A percentile compares a stretch with the other conserved stretches of the same genome.
These are phyloP conservation scores for Hygrophoropsis aurantiaca DNA, from an alignment of 768 basidiomycete genomes.

Conservation along the genomic window DNA sequence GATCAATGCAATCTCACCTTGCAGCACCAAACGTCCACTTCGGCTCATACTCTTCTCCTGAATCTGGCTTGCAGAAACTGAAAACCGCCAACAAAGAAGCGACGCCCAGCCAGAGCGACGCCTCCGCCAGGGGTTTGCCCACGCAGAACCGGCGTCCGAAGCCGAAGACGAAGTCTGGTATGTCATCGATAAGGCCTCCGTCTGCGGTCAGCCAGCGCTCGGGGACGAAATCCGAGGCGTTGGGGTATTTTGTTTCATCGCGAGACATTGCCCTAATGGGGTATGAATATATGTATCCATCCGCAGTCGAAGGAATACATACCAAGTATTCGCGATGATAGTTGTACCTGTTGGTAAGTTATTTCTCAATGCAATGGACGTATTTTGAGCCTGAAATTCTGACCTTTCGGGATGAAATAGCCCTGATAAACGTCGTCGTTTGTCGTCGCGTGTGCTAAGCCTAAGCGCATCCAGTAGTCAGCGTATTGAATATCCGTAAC, in stretches of 20 bases:
- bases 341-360: background rate
- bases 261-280: constrained; percentile 32
- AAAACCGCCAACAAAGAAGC: constrained; percentile 36
- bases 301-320: background rate
- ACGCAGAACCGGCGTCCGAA: background rate
- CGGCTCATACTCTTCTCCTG: constrained; percentile 35
- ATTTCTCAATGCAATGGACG: background rate
- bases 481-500: background rate
- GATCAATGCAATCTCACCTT: constrained; percentile 19
- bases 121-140: constrained; percentile 27
- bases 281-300: background rate
- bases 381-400: background rate
- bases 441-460: background rate
- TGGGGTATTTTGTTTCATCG: constrained; percentile 48
- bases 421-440: constrained; percentile 3
- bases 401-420: constrained; percentile 6
- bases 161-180: background rate
- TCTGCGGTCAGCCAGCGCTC: constrained; percentile 46
- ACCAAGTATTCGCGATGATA: constrained; percentile 8
- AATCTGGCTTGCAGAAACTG: constrained; percentile 34
- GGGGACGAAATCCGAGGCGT: constrained; percentile 50
- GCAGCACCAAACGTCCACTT: constrained; percentile 30
- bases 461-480: background rate
- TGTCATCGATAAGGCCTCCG: background rate
- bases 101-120: constrained; percentile 35